Evolutionary conservation across 202 grass and related monocot species (phyloP), one percentile per base, ranked within the genome.

Genomic region (Elaeis oleifera): DNA sequence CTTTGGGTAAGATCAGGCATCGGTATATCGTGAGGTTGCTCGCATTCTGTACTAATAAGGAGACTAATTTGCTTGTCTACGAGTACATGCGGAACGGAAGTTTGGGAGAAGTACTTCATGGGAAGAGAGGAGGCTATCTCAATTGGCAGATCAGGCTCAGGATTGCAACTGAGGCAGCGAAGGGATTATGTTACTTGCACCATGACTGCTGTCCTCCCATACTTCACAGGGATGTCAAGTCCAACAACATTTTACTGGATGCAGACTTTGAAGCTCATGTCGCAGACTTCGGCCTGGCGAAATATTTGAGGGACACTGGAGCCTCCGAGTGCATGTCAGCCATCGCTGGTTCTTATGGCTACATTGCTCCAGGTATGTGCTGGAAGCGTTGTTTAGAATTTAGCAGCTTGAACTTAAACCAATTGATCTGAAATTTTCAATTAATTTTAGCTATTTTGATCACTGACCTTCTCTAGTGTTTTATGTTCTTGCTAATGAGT

Each of bases 141-240:
- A 16, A 69, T 57, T 95, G 90, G 90, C 5, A 26, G 28, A 39
- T 71, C 68, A 74, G 90, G 27, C 75, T 90, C 23, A 71, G 78
- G 51, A 85, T 90, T 51, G 86, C 90, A 20, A 84, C 79, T 16
- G 86, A 95, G 81, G 83, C 90, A 3, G 90, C 90, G 0, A 84
- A 80, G 72, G 90, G 90, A 23, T 44, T 95, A 4, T 83, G 85
- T 77, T 95, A 95, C 74, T 72, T 95, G 16, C 90, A 95, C 70
- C 85, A 95, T 72, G 90, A 95, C 65, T 95, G 90, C 64, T 75
- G 73, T 7, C 90, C 90, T 60, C 6, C 81, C 3, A 95, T 95
- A 74, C 81, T 95, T 18, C 89, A 95, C 72, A 80, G 89, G 27
- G 89, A 95, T 59, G 81, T 95, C n/a, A 95, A 95, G 81, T 95